Evolutionary conservation across 2,329 filamentous ascomycete species (phyloP).

Genomic region (Colletotrichum tropicale): DNA sequence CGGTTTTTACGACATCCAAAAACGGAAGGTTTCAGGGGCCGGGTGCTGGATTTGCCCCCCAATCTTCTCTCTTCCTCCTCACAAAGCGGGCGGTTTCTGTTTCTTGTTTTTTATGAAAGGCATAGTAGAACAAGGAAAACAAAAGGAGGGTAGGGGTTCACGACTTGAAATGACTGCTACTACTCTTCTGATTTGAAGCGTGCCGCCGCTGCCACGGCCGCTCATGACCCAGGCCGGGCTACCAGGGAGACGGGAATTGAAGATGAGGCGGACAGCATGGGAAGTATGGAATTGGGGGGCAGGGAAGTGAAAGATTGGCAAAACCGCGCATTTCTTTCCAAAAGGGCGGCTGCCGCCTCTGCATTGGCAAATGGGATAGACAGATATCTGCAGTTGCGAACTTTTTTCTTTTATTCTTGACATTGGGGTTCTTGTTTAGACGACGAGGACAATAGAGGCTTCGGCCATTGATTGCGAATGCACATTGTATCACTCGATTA

Average conservation of each 20-base stretch:
- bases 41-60: background rate
- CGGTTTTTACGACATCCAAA: background rate
- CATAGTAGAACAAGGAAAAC: background rate
- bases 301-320: background rate
- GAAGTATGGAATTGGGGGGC: background rate
- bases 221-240: background rate
- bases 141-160: background rate
- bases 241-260: background rate
- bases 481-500: no score
- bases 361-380: slow-evolving; percentile 15
- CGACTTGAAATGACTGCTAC: background rate
- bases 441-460: slow-evolving; percentile 20
- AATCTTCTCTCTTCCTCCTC: background rate
- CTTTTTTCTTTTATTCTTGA: background rate
- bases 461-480: background rate
- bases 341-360: background rate
- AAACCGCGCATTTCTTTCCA: background rate
- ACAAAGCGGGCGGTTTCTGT: background rate
- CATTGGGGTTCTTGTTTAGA: slow-evolving; percentile 9
- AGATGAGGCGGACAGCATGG: background rate
- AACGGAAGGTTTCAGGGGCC: background rate
- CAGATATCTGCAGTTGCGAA: slow-evolving; percentile 12
- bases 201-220: background rate
- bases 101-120: background rate
- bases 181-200: background rate